Evolutionary conservation across 768 basidiomycete species (phyloP).

Genomic region (Russula earlei): DNA sequence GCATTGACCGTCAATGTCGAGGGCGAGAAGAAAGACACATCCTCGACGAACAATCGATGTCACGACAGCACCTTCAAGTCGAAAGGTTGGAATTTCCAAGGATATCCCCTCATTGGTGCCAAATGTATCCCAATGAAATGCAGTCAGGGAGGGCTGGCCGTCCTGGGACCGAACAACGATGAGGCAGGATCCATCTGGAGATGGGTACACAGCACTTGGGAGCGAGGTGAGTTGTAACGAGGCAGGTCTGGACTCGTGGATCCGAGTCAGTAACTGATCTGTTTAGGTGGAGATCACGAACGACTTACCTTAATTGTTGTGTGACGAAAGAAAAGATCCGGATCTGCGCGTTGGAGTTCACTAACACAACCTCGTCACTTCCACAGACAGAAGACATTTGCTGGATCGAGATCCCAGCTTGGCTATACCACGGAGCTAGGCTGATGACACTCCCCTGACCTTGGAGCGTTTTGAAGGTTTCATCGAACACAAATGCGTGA

Average conservation of each 20-base stretch:
- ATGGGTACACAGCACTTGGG: slow-evolving; percentile 32
- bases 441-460: slow-evolving; percentile 33
- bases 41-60: slow-evolving; percentile 39
- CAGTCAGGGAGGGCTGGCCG: slow-evolving; percentile 22
- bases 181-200: slow-evolving; percentile 49
- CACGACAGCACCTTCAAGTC: slow-evolving; percentile 24
- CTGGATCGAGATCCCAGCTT: slow-evolving; percentile 22
- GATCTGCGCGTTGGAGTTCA: slow-evolving; percentile 36
- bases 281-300: neutral
- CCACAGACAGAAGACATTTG: slow-evolving; percentile 38
- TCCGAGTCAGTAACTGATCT: neutral
- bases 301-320: slow-evolving; percentile 40
- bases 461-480: slow-evolving; percentile 33
- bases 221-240: slow-evolving; percentile 30
- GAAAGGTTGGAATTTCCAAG: slow-evolving; percentile 27
- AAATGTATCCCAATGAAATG: slow-evolving; percentile 50
- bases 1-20: slow-evolving; percentile 28
- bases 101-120: slow-evolving; percentile 39
- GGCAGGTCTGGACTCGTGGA: slow-evolving; percentile 31
- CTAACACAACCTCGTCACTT: slow-evolving; percentile 42
- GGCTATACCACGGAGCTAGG: slow-evolving; percentile 36
- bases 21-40: slow-evolving; percentile 34
- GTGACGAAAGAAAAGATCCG: slow-evolving; percentile 46
- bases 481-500: slow-evolving; percentile 40
- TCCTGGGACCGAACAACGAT: slow-evolving; percentile 26